Evolutionary conservation across 768 basidiomycete genomes (phyloP).

Genomic region (Leucocoprinus birnbaumii): DNA sequence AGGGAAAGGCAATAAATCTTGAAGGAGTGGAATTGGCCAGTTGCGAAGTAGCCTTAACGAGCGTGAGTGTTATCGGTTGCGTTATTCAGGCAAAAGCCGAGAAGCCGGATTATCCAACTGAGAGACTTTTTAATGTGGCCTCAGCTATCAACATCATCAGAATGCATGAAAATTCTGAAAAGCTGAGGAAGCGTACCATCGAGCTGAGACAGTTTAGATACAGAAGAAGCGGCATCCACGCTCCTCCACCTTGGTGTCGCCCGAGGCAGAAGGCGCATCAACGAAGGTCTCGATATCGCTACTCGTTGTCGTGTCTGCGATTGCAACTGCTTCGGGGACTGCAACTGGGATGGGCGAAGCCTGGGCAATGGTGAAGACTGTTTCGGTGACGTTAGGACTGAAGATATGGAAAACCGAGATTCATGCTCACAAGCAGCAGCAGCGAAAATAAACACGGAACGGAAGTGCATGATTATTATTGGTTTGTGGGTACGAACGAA

Average conservation of each 20-base stretch:
- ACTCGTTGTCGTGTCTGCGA: background rate
- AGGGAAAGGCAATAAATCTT: background rate
- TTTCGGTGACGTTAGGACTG: no score
- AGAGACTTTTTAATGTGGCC: no score
- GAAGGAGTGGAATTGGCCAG: background rate
- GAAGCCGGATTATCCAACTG: no score
- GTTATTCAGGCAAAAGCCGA: background rate
- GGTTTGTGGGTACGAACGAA: background rate
- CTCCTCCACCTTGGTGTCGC: no score
- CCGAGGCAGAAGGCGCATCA: background rate
- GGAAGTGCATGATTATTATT: background rate
- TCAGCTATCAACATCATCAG: no score
- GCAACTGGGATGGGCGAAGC: slow-evolving; percentile 1
- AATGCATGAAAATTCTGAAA: no score
- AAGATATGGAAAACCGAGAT: background rate
- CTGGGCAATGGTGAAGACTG: background rate
- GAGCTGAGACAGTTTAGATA: background rate
- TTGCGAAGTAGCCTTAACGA: background rate
- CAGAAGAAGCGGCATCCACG: slow-evolving; percentile 5
- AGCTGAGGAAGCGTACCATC: no score
- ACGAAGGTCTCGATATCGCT: background rate
- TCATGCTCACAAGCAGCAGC: slow-evolving; percentile 1
- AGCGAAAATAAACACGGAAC: background rate
- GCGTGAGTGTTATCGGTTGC: background rate
- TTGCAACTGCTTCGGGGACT: background rate